These are phyloP conservation scores for Chalaropsis thielavioides DNA, from an alignment of 2,329 filamentous ascomycete species.

Conservation along the genomic window DNA sequence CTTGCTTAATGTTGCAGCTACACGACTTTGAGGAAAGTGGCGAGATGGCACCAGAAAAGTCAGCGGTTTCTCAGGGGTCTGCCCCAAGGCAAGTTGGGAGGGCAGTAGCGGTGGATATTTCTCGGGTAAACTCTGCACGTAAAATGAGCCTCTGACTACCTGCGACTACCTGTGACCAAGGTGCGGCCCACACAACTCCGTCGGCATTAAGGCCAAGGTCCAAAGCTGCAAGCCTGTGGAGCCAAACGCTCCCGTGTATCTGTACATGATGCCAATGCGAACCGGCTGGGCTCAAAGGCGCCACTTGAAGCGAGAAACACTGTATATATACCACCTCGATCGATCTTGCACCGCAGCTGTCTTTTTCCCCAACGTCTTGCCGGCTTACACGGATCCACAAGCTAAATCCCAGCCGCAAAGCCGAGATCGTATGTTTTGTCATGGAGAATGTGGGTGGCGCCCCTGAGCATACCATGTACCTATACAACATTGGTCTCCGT, in stretches of 20 bases:
- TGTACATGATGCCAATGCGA: background rate
- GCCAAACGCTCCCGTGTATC: background rate
- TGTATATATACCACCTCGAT: background rate
- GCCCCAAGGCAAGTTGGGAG: background rate
- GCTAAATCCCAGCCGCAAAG: background rate
- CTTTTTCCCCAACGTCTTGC: background rate
- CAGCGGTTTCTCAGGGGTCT: background rate
- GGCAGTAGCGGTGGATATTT: background rate
- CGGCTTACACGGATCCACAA: too few species aligned
- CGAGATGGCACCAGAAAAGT: background rate
- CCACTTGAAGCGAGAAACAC: background rate
- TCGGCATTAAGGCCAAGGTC: background rate
- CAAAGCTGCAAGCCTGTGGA: background rate
- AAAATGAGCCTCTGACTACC: background rate
- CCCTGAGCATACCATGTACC: background rate
- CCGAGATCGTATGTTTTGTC: background rate
- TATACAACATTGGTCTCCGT: background rate
- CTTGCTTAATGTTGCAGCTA: background rate
- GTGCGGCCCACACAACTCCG: background rate
- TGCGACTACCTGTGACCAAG: too few species aligned
- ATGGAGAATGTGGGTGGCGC: background rate
- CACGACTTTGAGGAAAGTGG: background rate
- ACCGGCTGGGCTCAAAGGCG: background rate
- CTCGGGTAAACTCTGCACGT: background rate
- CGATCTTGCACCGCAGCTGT: background rate